These are phyloP conservation scores for Sistotremastrum niveocremeum DNA, from an alignment of 768 basidiomycete genomes.

Conservation along the genomic window DNA sequence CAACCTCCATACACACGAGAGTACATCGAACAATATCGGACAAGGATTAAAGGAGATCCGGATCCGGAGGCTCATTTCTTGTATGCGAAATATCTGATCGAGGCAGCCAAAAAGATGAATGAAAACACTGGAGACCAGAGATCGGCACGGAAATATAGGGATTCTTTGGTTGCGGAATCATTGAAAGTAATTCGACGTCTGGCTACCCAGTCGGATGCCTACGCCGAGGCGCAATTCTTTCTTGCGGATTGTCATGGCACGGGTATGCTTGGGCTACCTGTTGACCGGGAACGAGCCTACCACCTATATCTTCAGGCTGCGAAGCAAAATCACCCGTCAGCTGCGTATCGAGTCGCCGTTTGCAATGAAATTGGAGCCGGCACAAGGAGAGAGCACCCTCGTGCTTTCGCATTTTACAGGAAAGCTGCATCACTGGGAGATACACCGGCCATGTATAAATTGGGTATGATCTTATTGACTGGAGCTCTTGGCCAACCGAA, in stretches of 20 bases:
- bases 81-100: slow-evolving; percentile 98
- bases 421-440: slow-evolving; percentile 94
- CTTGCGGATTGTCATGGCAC: slow-evolving; percentile 95
- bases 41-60: slow-evolving; percentile 92
- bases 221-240: slow-evolving; percentile 97
- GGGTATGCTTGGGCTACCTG: slow-evolving; percentile 86
- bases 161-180: slow-evolving; percentile 74
- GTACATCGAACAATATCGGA: slow-evolving; percentile 95
- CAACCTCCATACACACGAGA: slow-evolving; percentile 87
- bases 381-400: slow-evolving; percentile 72
- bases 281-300: slow-evolving; percentile 97
- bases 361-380: slow-evolving; percentile 99
- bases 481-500: slow-evolving; percentile 71
- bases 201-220: slow-evolving; percentile 84
- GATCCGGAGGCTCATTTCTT: slow-evolving; percentile 97
- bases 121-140: slow-evolving; percentile 61
- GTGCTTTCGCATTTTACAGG: slow-evolving; percentile 91
- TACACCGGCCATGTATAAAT: slow-evolving; percentile 98
- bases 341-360: slow-evolving; percentile 92
- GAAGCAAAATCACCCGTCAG: slow-evolving; percentile 92
- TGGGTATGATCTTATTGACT: slow-evolving; percentile 93
- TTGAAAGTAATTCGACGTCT: slow-evolving; percentile 86
- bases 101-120: slow-evolving; percentile 89
- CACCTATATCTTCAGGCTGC: slow-evolving; percentile 94
- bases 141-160: slow-evolving; percentile 81